Conservation (phyloP, 2,329 filamentous ascomycete genomes). For the Hymenoscyphus linearis region DNA sequence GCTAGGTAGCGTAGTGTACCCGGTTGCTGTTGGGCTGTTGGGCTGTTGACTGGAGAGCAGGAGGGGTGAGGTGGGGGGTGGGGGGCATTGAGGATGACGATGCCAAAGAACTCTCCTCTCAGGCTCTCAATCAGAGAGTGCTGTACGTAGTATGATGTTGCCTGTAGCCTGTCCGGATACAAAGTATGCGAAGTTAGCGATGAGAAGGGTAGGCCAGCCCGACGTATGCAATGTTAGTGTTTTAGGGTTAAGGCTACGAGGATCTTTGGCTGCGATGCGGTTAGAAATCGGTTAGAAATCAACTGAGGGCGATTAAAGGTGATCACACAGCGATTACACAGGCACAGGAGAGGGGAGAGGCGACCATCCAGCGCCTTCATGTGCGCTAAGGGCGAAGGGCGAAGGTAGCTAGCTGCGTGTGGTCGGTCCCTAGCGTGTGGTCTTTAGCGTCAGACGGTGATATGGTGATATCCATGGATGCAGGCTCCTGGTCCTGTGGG, state of each 20-base stretch:
- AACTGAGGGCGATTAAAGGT: neutral
- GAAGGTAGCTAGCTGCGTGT: too few relatives aligned
- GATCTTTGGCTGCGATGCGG: too few relatives aligned
- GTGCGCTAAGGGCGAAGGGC: neutral
- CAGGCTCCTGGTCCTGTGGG: neutral
- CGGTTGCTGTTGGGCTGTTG: neutral
- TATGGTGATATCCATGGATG: too few relatives aligned
- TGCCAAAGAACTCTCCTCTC: neutral
- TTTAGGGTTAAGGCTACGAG: too few relatives aligned
- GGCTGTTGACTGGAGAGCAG: neutral
- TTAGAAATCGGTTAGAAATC: too few relatives aligned
- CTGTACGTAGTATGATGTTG: too few relatives aligned
- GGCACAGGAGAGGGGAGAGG: too few relatives aligned
- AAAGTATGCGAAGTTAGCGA: neutral
- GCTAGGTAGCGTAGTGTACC: neutral
- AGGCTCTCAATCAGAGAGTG: neutral
- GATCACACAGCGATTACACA: neutral
- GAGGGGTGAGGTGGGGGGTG: neutral
- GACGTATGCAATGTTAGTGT: neutral
- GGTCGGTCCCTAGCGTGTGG: too few relatives aligned
- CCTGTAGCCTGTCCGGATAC: too few relatives aligned
- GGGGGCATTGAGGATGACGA: neutral
- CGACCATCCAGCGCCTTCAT: neutral
- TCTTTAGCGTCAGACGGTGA: neutral
- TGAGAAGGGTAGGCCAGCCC: too few relatives aligned